Percentiles rank a stretch among this genome's conserved stretches.
These are phyloP conservation scores for Blastomyces emzantsi DNA, from an alignment of 2,329 filamentous ascomycete species.

Conservation along the genomic window DNA sequence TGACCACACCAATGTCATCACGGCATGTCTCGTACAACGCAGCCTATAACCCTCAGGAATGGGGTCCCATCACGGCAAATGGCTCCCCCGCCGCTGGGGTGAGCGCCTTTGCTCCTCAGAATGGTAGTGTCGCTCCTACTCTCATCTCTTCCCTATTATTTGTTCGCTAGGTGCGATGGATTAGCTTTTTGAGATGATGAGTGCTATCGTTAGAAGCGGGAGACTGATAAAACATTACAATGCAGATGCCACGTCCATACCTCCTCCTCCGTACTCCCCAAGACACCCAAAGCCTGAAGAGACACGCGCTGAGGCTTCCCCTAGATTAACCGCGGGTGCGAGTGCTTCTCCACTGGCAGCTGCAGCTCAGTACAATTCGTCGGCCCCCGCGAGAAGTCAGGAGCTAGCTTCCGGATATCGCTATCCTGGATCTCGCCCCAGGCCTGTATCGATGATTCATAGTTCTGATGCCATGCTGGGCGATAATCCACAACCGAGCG, in stretches of 20 bases:
- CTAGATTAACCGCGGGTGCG: neutral
- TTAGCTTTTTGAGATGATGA: neutral
- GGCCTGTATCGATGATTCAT: constrained; percentile 13
- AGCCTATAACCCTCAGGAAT: constrained; percentile 43
- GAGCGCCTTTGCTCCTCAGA: constrained; percentile 23
- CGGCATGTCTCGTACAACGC: constrained; percentile 35
- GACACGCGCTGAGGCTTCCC: neutral
- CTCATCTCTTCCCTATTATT: neutral
- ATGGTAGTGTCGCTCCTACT: constrained; percentile 19
- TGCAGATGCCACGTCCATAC: constrained; percentile 6
- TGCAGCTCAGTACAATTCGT: neutral
- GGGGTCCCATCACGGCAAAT: constrained; percentile 32
- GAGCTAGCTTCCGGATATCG: constrained; percentile 7
- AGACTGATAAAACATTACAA: neutral
- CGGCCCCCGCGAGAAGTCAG: neutral
- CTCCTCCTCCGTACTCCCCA: constrained; percentile 18
- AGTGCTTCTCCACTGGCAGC: neutral
- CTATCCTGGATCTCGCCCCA: constrained; percentile 10
- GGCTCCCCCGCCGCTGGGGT: constrained; percentile 21
- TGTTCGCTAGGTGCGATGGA: neutral
- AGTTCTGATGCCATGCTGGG: constrained; percentile 1
- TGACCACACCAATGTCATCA: constrained; percentile 36
- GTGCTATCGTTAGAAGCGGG: neutral
- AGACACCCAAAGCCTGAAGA: constrained; percentile 4
- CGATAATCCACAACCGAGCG: neutral